Conservation (phyloP, 768 basidiomycete genomes). For the Lanmaoa pseudosensibilis region DNA sequence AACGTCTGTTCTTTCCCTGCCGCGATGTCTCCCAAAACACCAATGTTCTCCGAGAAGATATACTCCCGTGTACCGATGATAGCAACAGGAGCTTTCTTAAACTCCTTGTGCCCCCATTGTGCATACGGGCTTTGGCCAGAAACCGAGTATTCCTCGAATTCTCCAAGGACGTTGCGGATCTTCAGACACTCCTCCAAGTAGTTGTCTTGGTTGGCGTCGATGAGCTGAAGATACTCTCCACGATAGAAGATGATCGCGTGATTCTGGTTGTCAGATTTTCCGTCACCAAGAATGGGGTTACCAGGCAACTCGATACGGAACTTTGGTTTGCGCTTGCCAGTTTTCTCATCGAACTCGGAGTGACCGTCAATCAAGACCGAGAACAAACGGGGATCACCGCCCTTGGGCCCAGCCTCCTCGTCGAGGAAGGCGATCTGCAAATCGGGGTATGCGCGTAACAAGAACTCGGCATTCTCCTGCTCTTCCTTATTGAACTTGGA, state of each 20-base stretch:
- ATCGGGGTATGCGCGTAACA: slow-evolving; percentile 97
- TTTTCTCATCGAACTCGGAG: slow-evolving; percentile 87
- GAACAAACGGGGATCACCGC: slow-evolving; percentile 85
- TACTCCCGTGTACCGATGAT: slow-evolving; percentile 99
- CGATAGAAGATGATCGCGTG: slow-evolving; percentile 99
- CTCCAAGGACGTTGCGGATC: slow-evolving; percentile 95
- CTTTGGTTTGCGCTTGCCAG: slow-evolving; percentile 91
- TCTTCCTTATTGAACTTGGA: slow-evolving; percentile 99
- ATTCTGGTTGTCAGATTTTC: slow-evolving; percentile 99
- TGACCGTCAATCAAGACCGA: slow-evolving; percentile 96
- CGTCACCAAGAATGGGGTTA: slow-evolving; percentile 98
- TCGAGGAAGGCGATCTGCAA: slow-evolving; percentile 98
- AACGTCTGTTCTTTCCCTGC: slow-evolving; percentile 99
- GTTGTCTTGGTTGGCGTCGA: slow-evolving; percentile 99
- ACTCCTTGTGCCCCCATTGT: slow-evolving; percentile 94
- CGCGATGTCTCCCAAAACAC: slow-evolving; percentile 97
- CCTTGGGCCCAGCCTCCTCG: slow-evolving; percentile 88
- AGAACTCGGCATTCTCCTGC: slow-evolving; percentile 96
- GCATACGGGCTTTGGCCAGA: slow-evolving; percentile 95
- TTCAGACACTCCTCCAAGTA: slow-evolving; percentile 99
- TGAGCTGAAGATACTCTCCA: slow-evolving; percentile 97
- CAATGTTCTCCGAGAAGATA: slow-evolving; percentile 99
- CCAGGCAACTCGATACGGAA: slow-evolving; percentile 97
- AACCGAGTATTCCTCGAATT: slow-evolving; percentile 92
- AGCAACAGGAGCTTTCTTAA: slow-evolving; percentile 86